Evolutionary conservation across 257 asterid genomes (phyloP).

Genomic region (Petunia axillaris): DNA sequence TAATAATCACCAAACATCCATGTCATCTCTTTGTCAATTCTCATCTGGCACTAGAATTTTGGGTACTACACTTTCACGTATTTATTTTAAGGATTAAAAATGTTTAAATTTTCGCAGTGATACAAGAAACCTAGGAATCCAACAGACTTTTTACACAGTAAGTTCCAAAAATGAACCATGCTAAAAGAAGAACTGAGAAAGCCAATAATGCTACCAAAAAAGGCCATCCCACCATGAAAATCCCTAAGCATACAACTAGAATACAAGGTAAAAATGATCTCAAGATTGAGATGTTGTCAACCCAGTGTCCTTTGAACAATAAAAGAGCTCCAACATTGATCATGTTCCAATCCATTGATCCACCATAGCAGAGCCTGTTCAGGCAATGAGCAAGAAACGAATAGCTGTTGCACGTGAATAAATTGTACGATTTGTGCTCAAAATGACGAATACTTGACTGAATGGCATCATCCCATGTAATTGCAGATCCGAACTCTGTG

Average conservation of each 20-base stretch:
- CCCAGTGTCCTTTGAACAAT: conserved; percentile 76
- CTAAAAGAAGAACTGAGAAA: conserved; percentile 64
- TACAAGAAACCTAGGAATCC: conserved; percentile 46
- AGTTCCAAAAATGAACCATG: conserved; percentile 69
- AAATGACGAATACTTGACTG: conserved; percentile 53
- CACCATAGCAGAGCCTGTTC: conserved; percentile 66
- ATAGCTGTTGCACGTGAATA: conserved; percentile 92
- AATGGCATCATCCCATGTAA: conserved; percentile 88
- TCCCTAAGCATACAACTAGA: conserved; percentile 66
- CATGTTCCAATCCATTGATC: conserved; percentile 91
- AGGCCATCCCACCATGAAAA: conserved; percentile 83
- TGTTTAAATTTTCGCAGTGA: neutral
- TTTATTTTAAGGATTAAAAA: neutral
- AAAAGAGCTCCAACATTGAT: conserved; percentile 68
- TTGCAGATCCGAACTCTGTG: conserved; percentile 68
- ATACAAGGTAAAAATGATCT: conserved; percentile 73
- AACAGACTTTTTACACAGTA: conserved; percentile 50
- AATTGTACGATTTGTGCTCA: conserved; percentile 79
- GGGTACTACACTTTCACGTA: neutral
- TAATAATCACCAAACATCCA: neutral
- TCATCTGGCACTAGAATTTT: neutral
- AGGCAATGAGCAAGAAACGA: conserved; percentile 76
- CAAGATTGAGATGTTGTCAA: conserved; percentile 54
- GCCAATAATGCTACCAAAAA: conserved; percentile 62
- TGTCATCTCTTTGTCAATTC: neutral